These are phyloP conservation scores for Nicotiana obtusifolia DNA, from an alignment of 257 asterid species.

Conservation along the genomic window DNA sequence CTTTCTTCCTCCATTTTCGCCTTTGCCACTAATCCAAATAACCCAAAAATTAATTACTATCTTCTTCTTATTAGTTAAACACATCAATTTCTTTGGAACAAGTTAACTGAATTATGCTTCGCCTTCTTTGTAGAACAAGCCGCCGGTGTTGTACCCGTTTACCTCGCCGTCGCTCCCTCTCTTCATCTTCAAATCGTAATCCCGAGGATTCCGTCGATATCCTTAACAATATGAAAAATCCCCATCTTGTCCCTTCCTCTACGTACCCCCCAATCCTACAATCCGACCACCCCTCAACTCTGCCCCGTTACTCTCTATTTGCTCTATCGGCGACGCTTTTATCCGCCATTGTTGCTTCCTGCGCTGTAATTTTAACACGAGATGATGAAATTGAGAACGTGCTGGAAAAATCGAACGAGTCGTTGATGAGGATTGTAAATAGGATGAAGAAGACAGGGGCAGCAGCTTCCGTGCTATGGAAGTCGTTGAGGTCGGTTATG, in stretches of 20 bases:
- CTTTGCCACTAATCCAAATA: not conserved
- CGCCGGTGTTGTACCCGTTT: constrained; percentile 27
- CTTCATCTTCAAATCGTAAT: constrained; percentile 17
- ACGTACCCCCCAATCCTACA: constrained; percentile 14
- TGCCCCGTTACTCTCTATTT: constrained; percentile 26
- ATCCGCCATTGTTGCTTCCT: constrained; percentile 37
- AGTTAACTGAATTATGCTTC: constrained; percentile 28
- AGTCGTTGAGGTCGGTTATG: constrained; percentile 83
- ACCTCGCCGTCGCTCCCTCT: constrained; percentile 25
- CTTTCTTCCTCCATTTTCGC: constrained; percentile 5
- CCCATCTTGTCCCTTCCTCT: constrained; percentile 27
- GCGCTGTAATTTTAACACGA: constrained; percentile 20
- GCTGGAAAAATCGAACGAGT: constrained; percentile 51
- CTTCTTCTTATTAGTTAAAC: not conserved
- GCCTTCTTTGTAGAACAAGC: constrained; percentile 22
- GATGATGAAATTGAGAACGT: constrained; percentile 49
- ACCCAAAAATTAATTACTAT: not conserved
- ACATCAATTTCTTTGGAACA: not conserved
- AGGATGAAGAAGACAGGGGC: constrained; percentile 79
- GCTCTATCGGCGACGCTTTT: constrained; percentile 44
- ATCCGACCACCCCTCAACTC: constrained; percentile 17
- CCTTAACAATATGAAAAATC: constrained; percentile 15
- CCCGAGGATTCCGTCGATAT: constrained; percentile 13
- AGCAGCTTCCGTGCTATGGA: constrained; percentile 92
- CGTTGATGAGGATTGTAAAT: constrained; percentile 38